Evolutionary conservation across 106 monocot species (phyloP).

Genomic region (Apostasia shenzhenica): DNA sequence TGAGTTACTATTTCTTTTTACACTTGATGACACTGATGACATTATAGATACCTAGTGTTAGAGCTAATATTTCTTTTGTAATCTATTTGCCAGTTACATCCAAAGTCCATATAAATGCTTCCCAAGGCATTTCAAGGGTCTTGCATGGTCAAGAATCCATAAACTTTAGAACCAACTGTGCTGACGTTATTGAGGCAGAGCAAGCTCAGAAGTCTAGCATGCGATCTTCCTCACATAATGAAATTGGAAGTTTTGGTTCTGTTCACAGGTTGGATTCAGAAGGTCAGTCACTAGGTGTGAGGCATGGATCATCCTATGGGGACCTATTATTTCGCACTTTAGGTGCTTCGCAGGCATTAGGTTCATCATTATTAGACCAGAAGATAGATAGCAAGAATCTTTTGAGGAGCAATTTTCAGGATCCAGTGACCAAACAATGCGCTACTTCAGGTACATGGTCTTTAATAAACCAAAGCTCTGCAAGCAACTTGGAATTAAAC

Average conservation of each 20-base stretch:
- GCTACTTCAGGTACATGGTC: constrained; percentile 27
- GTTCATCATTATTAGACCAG: constrained; percentile 13
- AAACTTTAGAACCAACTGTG: constrained; percentile 27
- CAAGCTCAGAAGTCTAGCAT: constrained; percentile 19
- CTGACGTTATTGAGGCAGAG: constrained; percentile 21
- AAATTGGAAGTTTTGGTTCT: constrained; percentile 11
- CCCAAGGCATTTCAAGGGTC: constrained; percentile 26
- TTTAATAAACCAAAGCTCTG: constrained; percentile 17
- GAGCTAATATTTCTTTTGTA: not conserved
- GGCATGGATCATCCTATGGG: constrained; percentile 17
- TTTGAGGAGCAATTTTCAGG: constrained; percentile 20
- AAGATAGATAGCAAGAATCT: constrained; percentile 6
- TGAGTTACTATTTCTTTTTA: not conserved
- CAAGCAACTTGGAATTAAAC: constrained; percentile 10
- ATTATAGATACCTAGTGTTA: too few species aligned
- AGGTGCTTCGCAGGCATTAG: constrained; percentile 8
- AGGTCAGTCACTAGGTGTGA: constrained; percentile 13
- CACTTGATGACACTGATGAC: too few species aligned
- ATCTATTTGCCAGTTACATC: constrained; percentile 20
- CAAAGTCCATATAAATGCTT: constrained; percentile 29
- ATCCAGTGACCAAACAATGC: constrained; percentile 15
- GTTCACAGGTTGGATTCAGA: constrained; percentile 19
- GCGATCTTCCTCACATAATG: constrained; percentile 17
- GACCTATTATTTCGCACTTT: constrained; percentile 20
- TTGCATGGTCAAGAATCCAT: constrained; percentile 54